A percentile compares a stretch with the other conserved stretches of the same genome.
These are phyloP conservation scores for Fraxinus velutina DNA, from an alignment of 305 asterid genomes.

Conservation along the genomic window DNA sequence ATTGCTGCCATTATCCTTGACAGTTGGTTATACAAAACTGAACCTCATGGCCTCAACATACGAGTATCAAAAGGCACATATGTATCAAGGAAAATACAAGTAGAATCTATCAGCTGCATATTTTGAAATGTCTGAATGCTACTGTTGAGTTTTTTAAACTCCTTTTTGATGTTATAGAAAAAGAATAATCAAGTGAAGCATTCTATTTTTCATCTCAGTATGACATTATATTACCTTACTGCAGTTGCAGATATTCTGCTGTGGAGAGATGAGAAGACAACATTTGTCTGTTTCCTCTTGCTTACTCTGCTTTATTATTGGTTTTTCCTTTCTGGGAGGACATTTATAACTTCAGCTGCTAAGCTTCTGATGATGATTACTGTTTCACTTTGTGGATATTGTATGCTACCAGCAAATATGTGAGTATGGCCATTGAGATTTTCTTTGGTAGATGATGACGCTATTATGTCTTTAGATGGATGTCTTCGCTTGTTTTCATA, in stretches of 20 bases:
- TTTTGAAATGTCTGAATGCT: background rate
- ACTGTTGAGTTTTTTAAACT: background rate
- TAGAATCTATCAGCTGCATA: background rate
- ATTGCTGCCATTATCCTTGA: background rate
- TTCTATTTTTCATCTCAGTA: slow-evolving; percentile 18
- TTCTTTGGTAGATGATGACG: background rate
- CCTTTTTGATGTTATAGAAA: slow-evolving; percentile 9
- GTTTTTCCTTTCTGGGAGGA: slow-evolving; percentile 74
- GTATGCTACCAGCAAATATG: slow-evolving; percentile 55
- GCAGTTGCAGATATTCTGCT: slow-evolving; percentile 91
- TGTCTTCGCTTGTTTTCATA: background rate
- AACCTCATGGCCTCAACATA: background rate
- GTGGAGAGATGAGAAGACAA: slow-evolving; percentile 89
- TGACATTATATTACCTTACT: slow-evolving; percentile 32
- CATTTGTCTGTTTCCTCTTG: slow-evolving; percentile 57
- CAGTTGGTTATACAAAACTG: background rate
- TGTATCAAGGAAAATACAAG: background rate
- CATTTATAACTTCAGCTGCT: slow-evolving; percentile 69
- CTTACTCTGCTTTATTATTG: slow-evolving; percentile 61
- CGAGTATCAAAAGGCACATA: background rate
- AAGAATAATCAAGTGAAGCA: background rate
- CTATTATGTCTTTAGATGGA: background rate
- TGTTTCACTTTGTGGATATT: slow-evolving; percentile 53
- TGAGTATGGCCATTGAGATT: slow-evolving; percentile 36
- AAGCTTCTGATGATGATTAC: slow-evolving; percentile 55